Base-by-base conservation (phyloP, 371 early-diverging fungal species). In the Funneliformis caledonium region DNA sequence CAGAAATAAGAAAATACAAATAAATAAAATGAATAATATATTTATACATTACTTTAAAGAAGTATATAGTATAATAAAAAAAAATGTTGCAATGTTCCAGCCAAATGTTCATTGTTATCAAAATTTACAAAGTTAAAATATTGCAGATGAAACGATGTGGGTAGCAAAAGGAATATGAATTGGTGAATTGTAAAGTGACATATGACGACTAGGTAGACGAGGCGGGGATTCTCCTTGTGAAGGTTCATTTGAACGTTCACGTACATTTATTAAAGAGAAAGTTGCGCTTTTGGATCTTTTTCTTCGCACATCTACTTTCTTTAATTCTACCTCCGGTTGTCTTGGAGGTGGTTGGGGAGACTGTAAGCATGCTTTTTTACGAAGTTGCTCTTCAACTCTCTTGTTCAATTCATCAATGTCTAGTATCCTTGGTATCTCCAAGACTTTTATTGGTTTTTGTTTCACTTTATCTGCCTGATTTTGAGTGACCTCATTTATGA, bases 311-410 rank as follows among this genome's bases (percentile, higher is more conserved):
- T 16, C 19, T 16, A 56, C 56, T 56, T 56, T 56, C 16, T 19
- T 16, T 56, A 16, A 56, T 19, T 56, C 56, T 19, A 7, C 16
- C 6, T 16, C 6, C 1, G 4, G 5, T 56, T 14, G 56, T 31
- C 65, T 64, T 31, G 33, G 33, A 31, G 65, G 65, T 12, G 65
- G 65, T 11, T 33, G 65, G 31, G 65, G 65, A 9, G 70, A 45
- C 7, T 43, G 22, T 22, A 69, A 37, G 45, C n/a, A 12, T 11
- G 26, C 65, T 31, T 31, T 64, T 64, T 16, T 64, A 31, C 33
- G 65, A 31, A 64, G 26, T 64, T 64, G n/a, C 43, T 69, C 70
- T 22, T 69, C 33, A 64, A 64, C 65, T 4, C 31, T 64, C n/a
- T 10, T 14, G 4, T 42, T 37, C 9, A 69, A 19, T 16, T 19